Percentiles rank a stretch among this genome's conserved stretches.
Evolutionary conservation across 306 rosid species (phyloP).

Genomic region (Lablab purpureus): DNA sequence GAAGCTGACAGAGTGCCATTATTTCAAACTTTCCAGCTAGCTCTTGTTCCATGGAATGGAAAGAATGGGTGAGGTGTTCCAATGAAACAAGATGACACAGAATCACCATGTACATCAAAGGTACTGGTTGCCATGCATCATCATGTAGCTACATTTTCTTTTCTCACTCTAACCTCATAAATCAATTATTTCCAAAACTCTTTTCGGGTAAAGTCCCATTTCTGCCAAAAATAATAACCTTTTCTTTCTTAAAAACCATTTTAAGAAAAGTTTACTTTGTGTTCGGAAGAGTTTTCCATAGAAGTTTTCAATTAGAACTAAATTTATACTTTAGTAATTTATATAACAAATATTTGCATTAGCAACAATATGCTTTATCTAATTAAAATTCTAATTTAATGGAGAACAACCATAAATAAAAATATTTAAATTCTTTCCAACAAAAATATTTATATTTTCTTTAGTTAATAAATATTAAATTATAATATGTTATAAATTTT

Average conservation of each 20-base stretch:
- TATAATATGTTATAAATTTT: too few species aligned
- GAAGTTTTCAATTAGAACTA: too few species aligned
- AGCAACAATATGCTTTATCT: too few species aligned
- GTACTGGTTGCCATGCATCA: not conserved
- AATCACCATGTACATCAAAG: not conserved
- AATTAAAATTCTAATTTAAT: too few species aligned
- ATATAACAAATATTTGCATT: too few species aligned
- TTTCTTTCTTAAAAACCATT: not conserved
- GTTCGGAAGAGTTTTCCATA: too few species aligned
- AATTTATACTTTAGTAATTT: too few species aligned
- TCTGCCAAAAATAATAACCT: not conserved
- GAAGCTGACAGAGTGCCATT: not conserved
- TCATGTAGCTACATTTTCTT: not conserved
- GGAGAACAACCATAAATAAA: too few species aligned
- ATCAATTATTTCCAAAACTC: not conserved
- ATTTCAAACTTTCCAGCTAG: slow-evolving; percentile 26
- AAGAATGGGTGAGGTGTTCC: not conserved
- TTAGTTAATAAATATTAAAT: too few species aligned
- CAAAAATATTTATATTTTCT: too few species aligned
- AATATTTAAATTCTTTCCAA: too few species aligned
- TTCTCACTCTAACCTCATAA: not conserved
- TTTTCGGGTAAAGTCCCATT: not conserved
- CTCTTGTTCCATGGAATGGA: not conserved
- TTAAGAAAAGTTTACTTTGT: too few species aligned
- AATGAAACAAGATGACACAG: slow-evolving; percentile 2